phyloP scores from a whole-genome alignment of 306 rosid species.

The Quercus berberidifolia region DNA sequence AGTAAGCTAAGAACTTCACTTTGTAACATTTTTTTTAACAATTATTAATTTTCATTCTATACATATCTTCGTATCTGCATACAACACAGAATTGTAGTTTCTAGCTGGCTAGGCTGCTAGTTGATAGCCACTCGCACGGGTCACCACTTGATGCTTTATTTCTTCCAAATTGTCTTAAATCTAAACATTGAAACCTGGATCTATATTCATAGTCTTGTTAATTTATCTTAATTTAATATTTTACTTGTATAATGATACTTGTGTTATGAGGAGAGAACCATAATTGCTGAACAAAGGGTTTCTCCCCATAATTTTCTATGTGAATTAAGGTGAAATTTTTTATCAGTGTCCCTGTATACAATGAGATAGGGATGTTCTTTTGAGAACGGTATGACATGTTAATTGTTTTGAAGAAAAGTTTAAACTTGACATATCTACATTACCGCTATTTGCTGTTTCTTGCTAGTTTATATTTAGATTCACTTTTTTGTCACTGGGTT shows the following conservation, averaged over 20 bases:
- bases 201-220: not conserved
- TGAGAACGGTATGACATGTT: not conserved
- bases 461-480: not conserved
- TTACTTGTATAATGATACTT: not conserved
- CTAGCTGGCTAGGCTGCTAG: not conserved
- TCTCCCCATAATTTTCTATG: not conserved
- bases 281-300: not conserved
- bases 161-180: not conserved
- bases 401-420: not conserved
- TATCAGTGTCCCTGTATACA: not conserved
- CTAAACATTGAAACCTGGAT: not conserved
- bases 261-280: not conserved
- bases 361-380: not conserved
- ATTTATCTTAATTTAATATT: not conserved
- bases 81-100: not conserved
- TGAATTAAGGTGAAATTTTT: not conserved
- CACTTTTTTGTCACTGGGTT: not conserved
- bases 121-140: not conserved
- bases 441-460: not conserved
- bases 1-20: constrained; percentile 35
- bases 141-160: not conserved
- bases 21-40: constrained; percentile 2
- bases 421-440: not conserved
- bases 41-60: not conserved
- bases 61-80: not conserved